Evolutionary conservation across 148 eudicot genomes (phyloP), one percentile per base, ranked within the genome.

Genomic region (Silene conica): DNA sequence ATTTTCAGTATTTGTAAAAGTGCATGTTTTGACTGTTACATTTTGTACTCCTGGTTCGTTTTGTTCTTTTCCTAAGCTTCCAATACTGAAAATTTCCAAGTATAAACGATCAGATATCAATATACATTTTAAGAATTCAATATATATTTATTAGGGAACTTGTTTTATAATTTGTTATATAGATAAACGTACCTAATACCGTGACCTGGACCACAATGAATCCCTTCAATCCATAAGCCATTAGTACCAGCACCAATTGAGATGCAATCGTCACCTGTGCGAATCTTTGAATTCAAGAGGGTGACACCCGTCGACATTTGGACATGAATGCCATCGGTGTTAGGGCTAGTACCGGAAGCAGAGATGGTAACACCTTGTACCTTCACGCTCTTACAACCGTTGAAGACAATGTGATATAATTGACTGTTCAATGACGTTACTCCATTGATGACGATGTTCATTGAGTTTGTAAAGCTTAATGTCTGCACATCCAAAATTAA

Each of bases 301-400:
- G 84, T 73, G 55, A 88, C 84, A 31, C 64, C 75, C 6, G 80
- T 79, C 0, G 92, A 86, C 52, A 56, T 50, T 67, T 82, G 78
- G 1, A 88, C 74, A 50, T 88, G 92, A 50, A 88, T 88, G 5
- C 87, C 91, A 18, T 88, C 89, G 1, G 89, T 86, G 72, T 88
- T 88, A 5, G 87, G 87, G 74, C 87, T 86, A 6, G 15, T 25
- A 0, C 82, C 85, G 0, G 85, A 57, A 2, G 92, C 88, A 0
- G 67, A 16, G 19, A 86, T 58, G 21, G 6, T 81, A 10, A 76
- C 60, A 1, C 84, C 82, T 71, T 73, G 73, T 7, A 88, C 69
- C 67, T 34, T 81, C 8, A 80, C 84, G 38, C 84, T 81, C 45
- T 73, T 67, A 63, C 89, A 88, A 3, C 85, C 86, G 48, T 82